Evolutionary conservation across 2,329 filamentous ascomycete species (phyloP), one percentile per base, ranked within the genome.

Genomic region (Venturia asperata): DNA sequence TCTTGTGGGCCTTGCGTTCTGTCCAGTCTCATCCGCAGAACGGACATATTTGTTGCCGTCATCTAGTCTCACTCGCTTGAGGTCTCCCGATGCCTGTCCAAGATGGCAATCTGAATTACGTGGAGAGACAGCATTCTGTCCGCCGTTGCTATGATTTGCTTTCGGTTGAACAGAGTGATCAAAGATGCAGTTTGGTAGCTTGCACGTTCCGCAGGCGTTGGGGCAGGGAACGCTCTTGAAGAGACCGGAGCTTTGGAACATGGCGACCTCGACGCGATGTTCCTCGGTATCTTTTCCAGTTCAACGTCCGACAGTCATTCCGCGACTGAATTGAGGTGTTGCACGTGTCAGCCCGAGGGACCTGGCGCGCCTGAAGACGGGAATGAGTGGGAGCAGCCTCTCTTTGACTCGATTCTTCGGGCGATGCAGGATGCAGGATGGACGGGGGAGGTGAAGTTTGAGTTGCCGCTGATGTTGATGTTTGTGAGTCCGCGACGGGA

Each of bases 101-200:
- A 49, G 41, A 37, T 63, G 24, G 43, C 37, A 49, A n/a, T 24
- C 62, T 63, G 41, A 17, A 9, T 10, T 30, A 15, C 15, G 27
- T 7, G 43, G n/a, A 17, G n/a, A 21, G n/a, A 15, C 1, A 9
- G 34, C 60, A 55, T 21, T 63, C 58, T n/a, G 56, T 15, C 19
- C 6, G 34, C 15, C 15, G 7, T n/a, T 30, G 10, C 19, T 7
- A 24, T 21, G 24, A 27, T 24, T 30, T 27, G 64, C 21, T 42
- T 17, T 47, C n/a, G 37, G 21, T 17, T 34, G 21, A 21, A 37
- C 30, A 47, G 79, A 72, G 73, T 87, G 85, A 15, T 75, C 77
- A 73, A 87, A 88, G 24, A 87, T 80, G 74, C 85, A 88, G 67
- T 80, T 79, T 17, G 81, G 75, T 15, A 87, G 74, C 39, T 73